Evolutionary conservation across 2,329 filamentous ascomycete genomes (phyloP), one percentile per base, ranked within the genome.

Genomic region (Calonectria crousiana): DNA sequence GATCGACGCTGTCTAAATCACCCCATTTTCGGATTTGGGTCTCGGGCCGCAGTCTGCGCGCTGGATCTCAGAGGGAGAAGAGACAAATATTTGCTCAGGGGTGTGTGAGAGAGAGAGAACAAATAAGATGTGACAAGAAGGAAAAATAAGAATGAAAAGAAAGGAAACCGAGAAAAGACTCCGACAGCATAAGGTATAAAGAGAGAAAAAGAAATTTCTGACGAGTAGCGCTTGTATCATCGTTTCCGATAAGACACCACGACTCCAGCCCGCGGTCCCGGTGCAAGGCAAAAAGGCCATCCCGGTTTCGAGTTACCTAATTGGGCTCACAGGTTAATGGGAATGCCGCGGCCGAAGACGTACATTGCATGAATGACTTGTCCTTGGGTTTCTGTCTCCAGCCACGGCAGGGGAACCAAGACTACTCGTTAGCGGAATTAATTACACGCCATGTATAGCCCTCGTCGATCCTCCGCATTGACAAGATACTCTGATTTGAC

Each of bases 401-500:
- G 52, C 9, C 44, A 34, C 16, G 26, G 28, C 34, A 30, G 20
- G 26, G n/a, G 26, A 32, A 34, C n/a, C 36, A 67, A 41, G 51
- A 23, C 36, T 4, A 41, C 44, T n/a, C 26, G 34, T 26, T 18
- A 26, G 47, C 20, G 30, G 34, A 69, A 34, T 28, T 51, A 30
- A 47, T 38, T 65, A 51, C 53, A 47, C 10, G 44, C 44, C 4
- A 47, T 47, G 44, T 47, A 58, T 52, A 49, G 20, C 26, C 20
- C 34, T 38, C n/a, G 71, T 26, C 56, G 69, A 77, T 74, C 69
- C 71, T 76, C 58, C 41, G 49, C 75, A 73, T 32, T 38, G 51
- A 26, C 51, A 28, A 23, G 13, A 38, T 4, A 36, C 44, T 72
- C 58, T 28, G 56, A 65, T 41, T 28, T 66, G 26, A 38, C 47